Percentiles rank a stretch among this genome's conserved stretches.
These are phyloP conservation scores for Angomonas ambiguus DNA, from an alignment of 208 protist genomes.

Conservation along the genomic window DNA sequence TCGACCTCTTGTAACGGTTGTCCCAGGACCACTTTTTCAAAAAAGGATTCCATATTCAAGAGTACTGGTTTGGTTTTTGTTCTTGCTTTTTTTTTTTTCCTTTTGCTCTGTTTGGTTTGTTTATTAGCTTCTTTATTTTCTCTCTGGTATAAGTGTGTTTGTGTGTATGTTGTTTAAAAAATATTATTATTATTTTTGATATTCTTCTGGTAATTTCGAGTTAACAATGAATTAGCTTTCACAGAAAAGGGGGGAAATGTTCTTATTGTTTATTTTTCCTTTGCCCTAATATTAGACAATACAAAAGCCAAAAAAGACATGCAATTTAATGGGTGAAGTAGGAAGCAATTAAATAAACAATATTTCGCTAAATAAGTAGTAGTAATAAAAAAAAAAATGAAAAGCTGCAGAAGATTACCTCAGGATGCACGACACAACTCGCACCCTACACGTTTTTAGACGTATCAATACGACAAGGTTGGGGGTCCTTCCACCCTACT, in stretches of 20 bases:
- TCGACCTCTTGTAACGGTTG: constrained; percentile 52
- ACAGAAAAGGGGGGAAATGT: constrained; percentile 4
- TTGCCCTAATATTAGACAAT: too few species aligned
- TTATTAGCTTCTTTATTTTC: too few species aligned
- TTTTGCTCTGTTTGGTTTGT: background rate
- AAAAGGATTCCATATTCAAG: constrained; percentile 55
- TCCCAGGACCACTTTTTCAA: constrained; percentile 56
- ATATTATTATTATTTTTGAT: too few species aligned
- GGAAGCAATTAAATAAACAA: background rate
- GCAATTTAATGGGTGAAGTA: too few species aligned
- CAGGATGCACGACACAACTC: too few species aligned
- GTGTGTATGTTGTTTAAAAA: too few species aligned
- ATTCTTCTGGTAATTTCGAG: too few species aligned
- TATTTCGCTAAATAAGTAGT: constrained; percentile 7
- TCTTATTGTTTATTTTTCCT: background rate
- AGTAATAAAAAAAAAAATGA: constrained; percentile 14
- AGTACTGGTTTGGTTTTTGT: background rate
- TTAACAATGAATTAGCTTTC: background rate
- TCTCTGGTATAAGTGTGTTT: too few species aligned
- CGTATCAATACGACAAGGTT: too few species aligned
- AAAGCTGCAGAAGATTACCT: background rate
- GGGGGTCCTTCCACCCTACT: background rate
- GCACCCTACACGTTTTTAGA: too few species aligned
- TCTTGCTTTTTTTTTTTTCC: constrained; percentile 2
- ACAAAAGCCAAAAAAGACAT: too few species aligned